These are phyloP conservation scores for Phytophthora quininea DNA, from an alignment of 352 stramenopile genomes.

Conservation along the genomic window DNA sequence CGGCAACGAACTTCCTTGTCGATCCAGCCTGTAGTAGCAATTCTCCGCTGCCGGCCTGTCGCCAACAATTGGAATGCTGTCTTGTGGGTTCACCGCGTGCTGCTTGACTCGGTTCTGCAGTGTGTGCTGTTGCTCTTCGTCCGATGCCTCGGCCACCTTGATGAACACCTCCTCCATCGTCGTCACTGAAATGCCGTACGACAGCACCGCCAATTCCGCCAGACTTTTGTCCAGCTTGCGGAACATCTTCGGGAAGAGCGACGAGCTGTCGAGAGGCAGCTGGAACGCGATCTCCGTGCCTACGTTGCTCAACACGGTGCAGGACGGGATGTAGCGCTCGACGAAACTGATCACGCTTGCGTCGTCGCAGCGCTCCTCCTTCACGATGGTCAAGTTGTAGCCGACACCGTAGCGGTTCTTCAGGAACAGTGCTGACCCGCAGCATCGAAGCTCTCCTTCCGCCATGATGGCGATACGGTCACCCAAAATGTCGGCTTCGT, in stretches of 20 bases:
- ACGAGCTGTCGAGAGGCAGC: constrained; percentile 50
- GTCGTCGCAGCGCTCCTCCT: constrained; percentile 42
- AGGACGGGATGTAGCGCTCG: constrained; percentile 33
- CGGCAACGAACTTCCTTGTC: constrained; percentile 20
- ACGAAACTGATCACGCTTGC: constrained; percentile 43
- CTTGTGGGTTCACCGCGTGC: constrained; percentile 14
- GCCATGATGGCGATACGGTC: constrained; percentile 86
- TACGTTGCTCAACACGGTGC: constrained; percentile 56
- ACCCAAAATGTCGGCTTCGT: constrained; percentile 88
- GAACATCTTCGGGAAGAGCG: constrained; percentile 59
- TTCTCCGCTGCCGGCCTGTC: constrained; percentile 16
- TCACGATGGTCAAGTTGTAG: constrained; percentile 76
- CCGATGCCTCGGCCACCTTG: constrained; percentile 58
- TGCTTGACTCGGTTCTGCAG: constrained; percentile 39
- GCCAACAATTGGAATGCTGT: constrained; percentile 28
- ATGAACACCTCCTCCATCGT: constrained; percentile 85
- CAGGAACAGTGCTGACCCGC: constrained; percentile 68
- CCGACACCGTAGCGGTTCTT: constrained; percentile 71
- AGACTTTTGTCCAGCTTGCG: constrained; percentile 49
- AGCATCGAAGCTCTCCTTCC: constrained; percentile 61
- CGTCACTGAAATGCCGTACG: constrained; percentile 82
- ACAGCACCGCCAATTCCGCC: constrained; percentile 37
- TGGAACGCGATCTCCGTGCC: constrained; percentile 66
- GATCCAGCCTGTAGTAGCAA: constrained; percentile 17
- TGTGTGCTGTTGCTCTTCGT: constrained; percentile 57